Conservation (phyloP, 805 yeast genomes). For the Blastobotrys chiropterorum region DNA sequence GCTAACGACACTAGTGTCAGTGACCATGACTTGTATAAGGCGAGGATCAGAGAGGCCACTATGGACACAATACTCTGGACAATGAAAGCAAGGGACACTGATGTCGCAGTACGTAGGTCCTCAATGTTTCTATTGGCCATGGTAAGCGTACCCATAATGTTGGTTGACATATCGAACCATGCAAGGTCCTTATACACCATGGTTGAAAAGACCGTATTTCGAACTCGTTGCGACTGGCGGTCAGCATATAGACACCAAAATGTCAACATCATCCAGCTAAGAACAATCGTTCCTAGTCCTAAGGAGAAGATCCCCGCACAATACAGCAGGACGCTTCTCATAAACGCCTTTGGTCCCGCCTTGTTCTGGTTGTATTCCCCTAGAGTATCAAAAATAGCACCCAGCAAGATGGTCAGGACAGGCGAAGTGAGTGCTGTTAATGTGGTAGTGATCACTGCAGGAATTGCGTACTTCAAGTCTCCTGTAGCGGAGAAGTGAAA, state of each 20-base stretch:
- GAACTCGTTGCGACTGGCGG: constrained; percentile 51
- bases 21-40: constrained; percentile 79
- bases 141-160: constrained; percentile 56
- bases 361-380: constrained; percentile 31
- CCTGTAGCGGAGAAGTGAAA: constrained; percentile 1
- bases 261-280: constrained; percentile 49
- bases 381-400: constrained; percentile 50
- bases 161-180: constrained; percentile 59
- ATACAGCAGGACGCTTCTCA: constrained; percentile 33
- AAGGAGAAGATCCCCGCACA: constrained; percentile 38
- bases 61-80: constrained; percentile 49
- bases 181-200: constrained; percentile 42
- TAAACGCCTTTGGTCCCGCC: constrained; percentile 29
- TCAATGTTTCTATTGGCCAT: constrained; percentile 68
- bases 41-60: constrained; percentile 50
- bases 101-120: constrained; percentile 59
- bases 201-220: constrained; percentile 40
- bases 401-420: constrained; percentile 50
- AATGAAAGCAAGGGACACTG: constrained; percentile 58
- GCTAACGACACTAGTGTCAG: constrained; percentile 73
- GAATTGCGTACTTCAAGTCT: not conserved
- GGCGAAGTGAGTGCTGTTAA: constrained; percentile 13
- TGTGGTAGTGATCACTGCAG: not conserved
- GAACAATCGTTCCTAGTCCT: constrained; percentile 41
- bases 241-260: constrained; percentile 72